These are phyloP conservation scores for Tylopilus sp. DNA, from an alignment of 1,284 basidiomycete species.

Conservation along the genomic window DNA sequence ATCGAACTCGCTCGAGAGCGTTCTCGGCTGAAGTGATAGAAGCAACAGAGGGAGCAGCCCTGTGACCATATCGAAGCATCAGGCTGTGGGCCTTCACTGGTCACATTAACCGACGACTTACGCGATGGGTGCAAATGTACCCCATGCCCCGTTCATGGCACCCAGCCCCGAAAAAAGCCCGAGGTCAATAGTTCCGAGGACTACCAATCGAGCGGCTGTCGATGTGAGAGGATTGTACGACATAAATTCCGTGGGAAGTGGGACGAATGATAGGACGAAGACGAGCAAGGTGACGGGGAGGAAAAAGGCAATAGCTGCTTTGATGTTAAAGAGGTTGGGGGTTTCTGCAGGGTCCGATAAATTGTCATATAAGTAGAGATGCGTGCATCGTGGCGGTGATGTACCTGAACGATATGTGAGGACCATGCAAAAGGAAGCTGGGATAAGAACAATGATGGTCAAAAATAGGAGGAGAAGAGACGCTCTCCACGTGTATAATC, in stretches of 20 bases:
- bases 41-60: conserved; percentile 21
- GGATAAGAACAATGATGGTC: conserved; percentile 56
- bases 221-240: conserved; percentile 42
- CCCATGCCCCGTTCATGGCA: conserved; percentile 62
- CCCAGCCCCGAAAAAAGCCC: conserved; percentile 72
- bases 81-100: conserved; percentile 3
- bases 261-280: conserved; percentile 57
- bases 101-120: conserved; percentile 22
- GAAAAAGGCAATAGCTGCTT: conserved; percentile 17
- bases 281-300: conserved; percentile 54
- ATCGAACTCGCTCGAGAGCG: conserved; percentile 32
- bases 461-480: conserved; percentile 55
- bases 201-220: conserved; percentile 60
- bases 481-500: conserved; percentile 58
- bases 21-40: conserved; percentile 32
- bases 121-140: conserved; percentile 31
- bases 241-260: conserved; percentile 51
- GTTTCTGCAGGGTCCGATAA: conserved; percentile 19
- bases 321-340: conserved; percentile 24
- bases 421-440: conserved; percentile 56
- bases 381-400: conserved; percentile 1
- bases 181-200: conserved; percentile 66
- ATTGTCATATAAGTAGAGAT: not conserved
- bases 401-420: conserved; percentile 42
- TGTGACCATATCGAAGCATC: conserved; percentile 18